Evolutionary conservation across 345 rosid genomes (phyloP), one percentile per base, ranked within the genome.

Genomic region (Hypericum androsaemum): DNA sequence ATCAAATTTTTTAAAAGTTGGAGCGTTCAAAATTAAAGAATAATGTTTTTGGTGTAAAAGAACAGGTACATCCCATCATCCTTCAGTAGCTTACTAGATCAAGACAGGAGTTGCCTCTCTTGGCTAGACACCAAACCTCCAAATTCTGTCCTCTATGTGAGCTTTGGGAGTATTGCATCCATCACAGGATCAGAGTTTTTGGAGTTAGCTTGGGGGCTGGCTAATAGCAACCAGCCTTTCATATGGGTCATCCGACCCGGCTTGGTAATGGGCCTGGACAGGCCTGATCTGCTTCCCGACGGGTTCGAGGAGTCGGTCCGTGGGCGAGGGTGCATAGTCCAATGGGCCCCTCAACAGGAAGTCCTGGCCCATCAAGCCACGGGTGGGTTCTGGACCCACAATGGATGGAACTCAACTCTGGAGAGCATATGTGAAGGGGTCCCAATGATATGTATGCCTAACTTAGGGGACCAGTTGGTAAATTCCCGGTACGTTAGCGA

Each of bases 111-210:
- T 43, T 66, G 63, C 46, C 62, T 75, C 37, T n/a, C 57, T 14
- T 75, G 80, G 72, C 72, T 75, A 38, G 67, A 71, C 49, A 59
- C 50, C 35, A 72, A 52, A 60, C 49, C 43, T 10, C 50, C 61
- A 32, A 60, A 57, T 9, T 63, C 77, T 12, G 72, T 75, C 0
- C 36, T 71, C 49, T 72, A 75, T 15, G 70, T 75, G 13, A 72
- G 74, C 59, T 71, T 69, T 22, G 74, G 80, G 6, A 75, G 77
- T 35, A 37, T 55, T 1, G 74, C 67, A 8, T 50, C 37, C 16
- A 22, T 68, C 6, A 56, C 32, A 7, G 57, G 53, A 32, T 7
- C 36, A 1, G 55, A 66, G 37, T 49, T 74, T 28, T 8, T 28
- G 44, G 72, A 70, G 64, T 49, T 66, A 12, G 74, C 67, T 5